Evolutionary conservation across 345 rosid genomes (phyloP).

Genomic region (Eutrema yunnanense): DNA sequence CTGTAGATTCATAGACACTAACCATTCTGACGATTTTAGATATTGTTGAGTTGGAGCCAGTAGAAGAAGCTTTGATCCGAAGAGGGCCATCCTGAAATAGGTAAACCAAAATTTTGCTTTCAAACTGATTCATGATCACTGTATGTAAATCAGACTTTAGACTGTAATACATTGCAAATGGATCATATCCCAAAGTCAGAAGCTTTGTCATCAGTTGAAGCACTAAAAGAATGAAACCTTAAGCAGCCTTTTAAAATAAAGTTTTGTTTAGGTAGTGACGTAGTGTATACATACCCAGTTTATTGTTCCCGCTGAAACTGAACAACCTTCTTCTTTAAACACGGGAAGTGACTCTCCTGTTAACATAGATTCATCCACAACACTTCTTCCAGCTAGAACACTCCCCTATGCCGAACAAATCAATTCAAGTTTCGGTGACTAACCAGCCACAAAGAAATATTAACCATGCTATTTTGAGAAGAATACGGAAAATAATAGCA

Average conservation of each 20-base stretch:
- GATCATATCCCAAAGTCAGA: too few relatives aligned
- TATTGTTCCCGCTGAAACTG: conserved; percentile 89
- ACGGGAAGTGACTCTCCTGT: conserved; percentile 96
- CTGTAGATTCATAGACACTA: conserved; percentile 22
- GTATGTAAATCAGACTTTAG: background rate
- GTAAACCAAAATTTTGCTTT: background rate
- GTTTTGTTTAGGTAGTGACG: background rate
- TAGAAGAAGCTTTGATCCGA: conserved; percentile 70
- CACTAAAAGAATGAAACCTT: too few relatives aligned
- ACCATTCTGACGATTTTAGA: conserved; percentile 89
- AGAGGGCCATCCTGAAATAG: conserved; percentile 89
- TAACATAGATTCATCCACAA: conserved; percentile 96
- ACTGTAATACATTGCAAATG: too few relatives aligned
- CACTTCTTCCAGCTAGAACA: conserved; percentile 91
- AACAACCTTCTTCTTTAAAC: conserved; percentile 65
- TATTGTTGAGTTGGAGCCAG: conserved; percentile 84
- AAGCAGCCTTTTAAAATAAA: too few relatives aligned
- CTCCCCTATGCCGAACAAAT: conserved; percentile 47
- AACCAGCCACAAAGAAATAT: background rate
- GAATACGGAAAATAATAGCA: background rate
- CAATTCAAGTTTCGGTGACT: conserved; percentile 11
- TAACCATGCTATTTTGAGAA: background rate
- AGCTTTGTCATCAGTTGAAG: too few relatives aligned
- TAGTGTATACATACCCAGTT: conserved; percentile 58
- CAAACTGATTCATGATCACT: background rate